These are phyloP conservation scores for Euphorbia tirucalli DNA, from an alignment of 345 rosid genomes.

Conservation along the genomic window DNA sequence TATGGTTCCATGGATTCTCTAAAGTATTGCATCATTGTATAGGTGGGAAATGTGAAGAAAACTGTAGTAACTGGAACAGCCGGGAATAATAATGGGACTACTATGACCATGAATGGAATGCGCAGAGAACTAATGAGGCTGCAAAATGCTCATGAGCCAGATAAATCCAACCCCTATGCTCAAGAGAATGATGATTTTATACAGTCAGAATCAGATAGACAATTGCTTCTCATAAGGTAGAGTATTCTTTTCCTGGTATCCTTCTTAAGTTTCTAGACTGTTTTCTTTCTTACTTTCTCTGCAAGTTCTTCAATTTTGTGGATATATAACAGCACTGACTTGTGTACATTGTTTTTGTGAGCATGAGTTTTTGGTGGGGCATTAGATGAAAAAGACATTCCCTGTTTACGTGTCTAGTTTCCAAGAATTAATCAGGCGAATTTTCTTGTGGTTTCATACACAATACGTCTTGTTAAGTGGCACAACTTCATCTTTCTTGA, in stretches of 20 bases:
- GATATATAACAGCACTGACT: not conserved
- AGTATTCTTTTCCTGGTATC: constrained; percentile 7
- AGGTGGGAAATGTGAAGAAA: constrained; percentile 77
- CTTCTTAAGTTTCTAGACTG: not conserved
- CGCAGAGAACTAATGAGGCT: constrained; percentile 82
- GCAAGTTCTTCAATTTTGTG: constrained; percentile 4
- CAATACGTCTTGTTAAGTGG: not conserved
- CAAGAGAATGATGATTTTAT: constrained; percentile 72
- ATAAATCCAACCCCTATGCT: constrained; percentile 53
- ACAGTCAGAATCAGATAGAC: constrained; percentile 92
- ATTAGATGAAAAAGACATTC: not conserved
- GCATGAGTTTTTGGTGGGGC: not conserved
- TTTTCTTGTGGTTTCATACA: constrained; percentile 3
- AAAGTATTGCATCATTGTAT: constrained; percentile 23
- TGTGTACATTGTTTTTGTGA: not conserved
- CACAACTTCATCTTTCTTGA: not conserved
- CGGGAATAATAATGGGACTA: constrained; percentile 34
- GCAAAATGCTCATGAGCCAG: constrained; percentile 58
- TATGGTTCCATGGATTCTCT: not conserved
- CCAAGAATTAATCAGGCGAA: not conserved
- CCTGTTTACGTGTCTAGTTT: not conserved
- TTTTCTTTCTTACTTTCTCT: not conserved
- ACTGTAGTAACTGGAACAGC: constrained; percentile 66
- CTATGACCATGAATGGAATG: constrained; percentile 56
- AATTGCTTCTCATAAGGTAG: constrained; percentile 88